Conservation (phyloP, 208 protist species). For the Herpetomonas tarakana region DNA sequence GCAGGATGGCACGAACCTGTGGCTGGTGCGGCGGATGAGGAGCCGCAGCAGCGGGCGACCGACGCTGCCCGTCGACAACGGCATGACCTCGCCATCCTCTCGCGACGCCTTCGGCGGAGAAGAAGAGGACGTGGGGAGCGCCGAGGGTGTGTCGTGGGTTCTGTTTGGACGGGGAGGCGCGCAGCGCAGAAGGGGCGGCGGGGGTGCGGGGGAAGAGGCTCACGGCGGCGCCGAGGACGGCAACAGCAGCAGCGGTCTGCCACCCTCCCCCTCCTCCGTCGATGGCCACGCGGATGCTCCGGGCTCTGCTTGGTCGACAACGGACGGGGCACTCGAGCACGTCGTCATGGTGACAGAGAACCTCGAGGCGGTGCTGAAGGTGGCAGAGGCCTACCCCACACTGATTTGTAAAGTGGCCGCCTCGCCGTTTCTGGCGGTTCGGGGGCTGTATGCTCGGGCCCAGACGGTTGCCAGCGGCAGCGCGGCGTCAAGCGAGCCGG, state of each 20-base stretch:
- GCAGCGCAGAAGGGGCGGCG: too few species aligned
- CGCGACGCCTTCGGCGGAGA: neutral
- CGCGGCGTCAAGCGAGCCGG: neutral
- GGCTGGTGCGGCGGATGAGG: neutral
- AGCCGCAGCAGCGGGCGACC: too few species aligned
- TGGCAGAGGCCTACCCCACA: conserved; percentile 28
- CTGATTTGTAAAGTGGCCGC: neutral
- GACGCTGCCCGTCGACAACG: too few species aligned
- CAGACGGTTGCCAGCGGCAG: neutral
- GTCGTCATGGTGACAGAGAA: conserved; percentile 30
- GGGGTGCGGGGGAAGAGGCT: neutral
- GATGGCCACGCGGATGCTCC: too few species aligned
- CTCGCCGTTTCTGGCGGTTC: neutral
- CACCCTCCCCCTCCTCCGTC: neutral
- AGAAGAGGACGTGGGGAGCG: neutral
- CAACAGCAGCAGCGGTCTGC: neutral
- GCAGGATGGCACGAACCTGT: neutral
- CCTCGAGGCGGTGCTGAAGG: conserved; percentile 36
- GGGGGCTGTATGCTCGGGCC: neutral
- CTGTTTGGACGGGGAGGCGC: conserved; percentile 1
- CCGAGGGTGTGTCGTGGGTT: neutral
- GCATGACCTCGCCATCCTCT: neutral
- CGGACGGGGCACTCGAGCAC: neutral
- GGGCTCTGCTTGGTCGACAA: too few species aligned
- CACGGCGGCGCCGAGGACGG: neutral